Evolutionary conservation across 345 rosid genomes (phyloP).

Genomic region (Trapa incisa): DNA sequence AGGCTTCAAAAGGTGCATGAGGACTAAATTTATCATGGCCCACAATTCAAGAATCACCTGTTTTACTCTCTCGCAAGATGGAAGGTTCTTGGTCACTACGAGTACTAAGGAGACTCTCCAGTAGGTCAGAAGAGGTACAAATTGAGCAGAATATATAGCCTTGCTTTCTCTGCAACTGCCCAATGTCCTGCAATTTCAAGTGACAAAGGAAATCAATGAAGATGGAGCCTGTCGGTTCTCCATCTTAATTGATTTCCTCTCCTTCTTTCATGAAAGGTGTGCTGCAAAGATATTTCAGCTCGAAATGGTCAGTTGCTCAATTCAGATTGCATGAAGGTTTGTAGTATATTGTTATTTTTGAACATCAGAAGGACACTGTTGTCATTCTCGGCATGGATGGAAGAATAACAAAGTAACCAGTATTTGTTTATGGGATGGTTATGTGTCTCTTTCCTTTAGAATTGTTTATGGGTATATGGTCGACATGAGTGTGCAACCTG

Average conservation of each 20-base stretch:
- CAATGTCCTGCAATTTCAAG: slow-evolving; percentile 50
- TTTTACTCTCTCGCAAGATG: slow-evolving; percentile 28
- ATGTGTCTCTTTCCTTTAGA: too few relatives aligned
- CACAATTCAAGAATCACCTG: slow-evolving; percentile 32
- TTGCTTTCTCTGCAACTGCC: slow-evolving; percentile 36
- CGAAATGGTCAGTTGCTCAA: slow-evolving; percentile 61
- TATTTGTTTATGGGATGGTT: too few relatives aligned
- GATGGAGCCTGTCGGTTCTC: slow-evolving; percentile 12
- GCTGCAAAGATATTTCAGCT: slow-evolving; percentile 45
- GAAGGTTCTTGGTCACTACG: slow-evolving; percentile 33
- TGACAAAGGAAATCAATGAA: slow-evolving; percentile 47
- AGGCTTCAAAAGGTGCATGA: slow-evolving; percentile 34
- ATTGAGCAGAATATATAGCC: slow-evolving; percentile 51
- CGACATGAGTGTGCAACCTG: slow-evolving; percentile 32
- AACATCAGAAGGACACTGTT: slow-evolving; percentile 35
- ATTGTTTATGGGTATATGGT: background rate
- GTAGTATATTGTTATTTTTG: slow-evolving; percentile 37
- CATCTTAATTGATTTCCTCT: slow-evolving; percentile 24
- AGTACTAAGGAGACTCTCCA: slow-evolving; percentile 34
- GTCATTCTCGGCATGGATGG: slow-evolving; percentile 45
- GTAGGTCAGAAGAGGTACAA: slow-evolving; percentile 50
- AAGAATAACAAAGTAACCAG: slow-evolving; percentile 9
- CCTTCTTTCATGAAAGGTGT: slow-evolving; percentile 48
- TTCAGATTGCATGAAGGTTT: slow-evolving; percentile 35
- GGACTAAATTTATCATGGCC: slow-evolving; percentile 27